These are phyloP conservation scores for Alnus rubra DNA, from an alignment of 306 rosid genomes.

Conservation along the genomic window DNA sequence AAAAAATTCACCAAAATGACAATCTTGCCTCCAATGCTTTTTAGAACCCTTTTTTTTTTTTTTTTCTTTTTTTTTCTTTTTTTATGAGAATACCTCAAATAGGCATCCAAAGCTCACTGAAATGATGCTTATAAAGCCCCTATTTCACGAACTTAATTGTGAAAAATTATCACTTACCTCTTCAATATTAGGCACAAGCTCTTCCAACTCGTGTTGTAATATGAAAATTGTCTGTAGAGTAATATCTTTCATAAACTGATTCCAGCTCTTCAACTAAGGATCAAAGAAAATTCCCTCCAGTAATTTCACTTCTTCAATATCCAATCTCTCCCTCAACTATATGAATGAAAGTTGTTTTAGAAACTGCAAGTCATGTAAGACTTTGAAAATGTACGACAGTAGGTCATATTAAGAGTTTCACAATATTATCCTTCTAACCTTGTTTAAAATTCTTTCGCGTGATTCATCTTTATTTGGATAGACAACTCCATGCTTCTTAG, in stretches of 20 bases:
- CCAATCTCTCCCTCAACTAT: slow-evolving; percentile 57
- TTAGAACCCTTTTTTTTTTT: too few species aligned
- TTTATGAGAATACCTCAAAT: too few species aligned
- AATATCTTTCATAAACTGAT: slow-evolving; percentile 49
- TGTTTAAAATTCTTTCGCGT: slow-evolving; percentile 44
- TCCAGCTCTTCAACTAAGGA: slow-evolving; percentile 54
- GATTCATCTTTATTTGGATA: slow-evolving; percentile 42
- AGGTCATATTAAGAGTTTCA: slow-evolving; percentile 14
- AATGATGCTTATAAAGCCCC: too few species aligned
- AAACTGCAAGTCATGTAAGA: background rate
- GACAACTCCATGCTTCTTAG: slow-evolving; percentile 26
- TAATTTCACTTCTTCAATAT: slow-evolving; percentile 56
- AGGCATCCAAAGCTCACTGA: too few species aligned
- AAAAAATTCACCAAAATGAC: too few species aligned
- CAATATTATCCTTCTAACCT: slow-evolving; percentile 41
- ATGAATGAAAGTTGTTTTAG: slow-evolving; percentile 13
- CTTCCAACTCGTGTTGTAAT: slow-evolving; percentile 54
- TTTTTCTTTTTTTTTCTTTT: too few species aligned
- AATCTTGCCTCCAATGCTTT: too few species aligned
- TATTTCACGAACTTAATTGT: too few species aligned
- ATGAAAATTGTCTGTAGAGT: slow-evolving; percentile 50
- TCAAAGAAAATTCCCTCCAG: slow-evolving; percentile 65
- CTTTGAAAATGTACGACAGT: background rate
- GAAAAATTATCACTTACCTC: slow-evolving; percentile 42
- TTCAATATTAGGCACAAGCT: slow-evolving; percentile 35